phyloP scores from a whole-genome alignment of 2,329 filamentous ascomycete genomes.

The Diaporthe vaccinii region DNA sequence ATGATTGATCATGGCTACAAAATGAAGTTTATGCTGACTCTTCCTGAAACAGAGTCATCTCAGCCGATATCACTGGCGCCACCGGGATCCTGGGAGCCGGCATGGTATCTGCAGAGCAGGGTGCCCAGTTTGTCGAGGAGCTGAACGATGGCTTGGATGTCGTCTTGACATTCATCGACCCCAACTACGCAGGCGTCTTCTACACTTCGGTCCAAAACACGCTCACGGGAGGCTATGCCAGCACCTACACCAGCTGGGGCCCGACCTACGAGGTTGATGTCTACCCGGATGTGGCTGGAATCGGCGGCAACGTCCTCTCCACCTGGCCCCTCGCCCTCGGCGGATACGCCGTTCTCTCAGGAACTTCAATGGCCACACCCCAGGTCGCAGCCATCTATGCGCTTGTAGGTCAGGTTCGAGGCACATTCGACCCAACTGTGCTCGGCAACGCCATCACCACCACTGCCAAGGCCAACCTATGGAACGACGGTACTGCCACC shows the following conservation, averaged over 20 bases:
- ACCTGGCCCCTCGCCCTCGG: slow-evolving; percentile 50
- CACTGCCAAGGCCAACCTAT: slow-evolving; percentile 47
- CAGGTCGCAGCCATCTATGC: slow-evolving; percentile 52
- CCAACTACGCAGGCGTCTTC: background rate
- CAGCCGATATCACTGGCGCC: background rate
- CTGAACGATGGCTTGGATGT: slow-evolving; percentile 45
- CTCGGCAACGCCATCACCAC: slow-evolving; percentile 50
- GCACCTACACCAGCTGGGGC: slow-evolving; percentile 45
- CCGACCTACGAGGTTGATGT: slow-evolving; percentile 45
- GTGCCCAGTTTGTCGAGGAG: slow-evolving; percentile 44
- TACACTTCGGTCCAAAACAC: slow-evolving; percentile 50
- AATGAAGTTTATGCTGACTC: background rate
- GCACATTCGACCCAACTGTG: slow-evolving; percentile 47
- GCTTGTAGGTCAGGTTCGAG: slow-evolving; percentile 50
- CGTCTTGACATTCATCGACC: slow-evolving; percentile 43
- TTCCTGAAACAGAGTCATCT: background rate
- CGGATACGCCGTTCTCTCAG: slow-evolving; percentile 51
- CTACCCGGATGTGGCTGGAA: slow-evolving; percentile 51
- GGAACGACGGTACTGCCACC: slow-evolving; percentile 48
- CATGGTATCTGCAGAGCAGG: slow-evolving; percentile 43
- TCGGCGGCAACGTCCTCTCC: slow-evolving; percentile 52
- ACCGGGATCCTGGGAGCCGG: slow-evolving; percentile 40
- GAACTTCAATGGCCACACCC: slow-evolving; percentile 55
- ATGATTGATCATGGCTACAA: background rate
- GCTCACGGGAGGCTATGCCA: slow-evolving; percentile 57